phyloP scores from a whole-genome alignment of 1,284 basidiomycete species.

The Tremellales sp. region DNA sequence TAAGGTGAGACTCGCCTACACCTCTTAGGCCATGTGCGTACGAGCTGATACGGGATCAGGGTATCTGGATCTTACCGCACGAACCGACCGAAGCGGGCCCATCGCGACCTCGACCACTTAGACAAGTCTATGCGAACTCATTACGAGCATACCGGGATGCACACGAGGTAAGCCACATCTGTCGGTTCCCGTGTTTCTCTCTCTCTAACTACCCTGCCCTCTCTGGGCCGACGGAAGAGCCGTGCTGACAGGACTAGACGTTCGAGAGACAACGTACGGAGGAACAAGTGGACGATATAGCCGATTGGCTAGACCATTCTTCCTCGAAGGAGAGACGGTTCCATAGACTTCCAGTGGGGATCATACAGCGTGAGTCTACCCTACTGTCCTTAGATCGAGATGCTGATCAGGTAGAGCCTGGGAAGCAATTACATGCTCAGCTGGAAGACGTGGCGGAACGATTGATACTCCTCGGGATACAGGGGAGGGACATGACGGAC shows the following conservation, averaged over 20 bases:
- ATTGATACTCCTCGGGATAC: slow-evolving; percentile 15
- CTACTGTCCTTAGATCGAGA: no score
- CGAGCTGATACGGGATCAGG: no score
- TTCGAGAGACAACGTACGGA: slow-evolving; percentile 21
- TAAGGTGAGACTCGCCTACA: background rate
- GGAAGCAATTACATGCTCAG: slow-evolving; percentile 9
- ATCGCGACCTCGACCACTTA: slow-evolving; percentile 11
- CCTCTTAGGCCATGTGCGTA: no score
- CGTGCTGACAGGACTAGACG: slow-evolving; percentile 13
- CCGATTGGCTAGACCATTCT: slow-evolving; percentile 28
- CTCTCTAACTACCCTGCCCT: no score
- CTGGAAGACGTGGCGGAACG: slow-evolving; percentile 2
- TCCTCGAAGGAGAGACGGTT: slow-evolving; percentile 8
- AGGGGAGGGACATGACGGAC: slow-evolving; percentile 29
- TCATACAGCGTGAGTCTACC: slow-evolving; percentile 37
- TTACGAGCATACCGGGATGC: slow-evolving; percentile 6
- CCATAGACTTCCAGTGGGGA: slow-evolving; percentile 28
- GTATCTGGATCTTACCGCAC: background rate
- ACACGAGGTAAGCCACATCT: no score
- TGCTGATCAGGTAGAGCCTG: no score
- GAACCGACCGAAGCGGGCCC: background rate
- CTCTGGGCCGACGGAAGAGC: no score
- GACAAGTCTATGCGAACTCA: slow-evolving; percentile 16
- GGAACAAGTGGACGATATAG: slow-evolving; percentile 34
- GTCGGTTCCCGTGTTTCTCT: no score